phyloP scores from a whole-genome alignment of 352 stramenopile genomes.

The Globisporangium alternatum region DNA sequence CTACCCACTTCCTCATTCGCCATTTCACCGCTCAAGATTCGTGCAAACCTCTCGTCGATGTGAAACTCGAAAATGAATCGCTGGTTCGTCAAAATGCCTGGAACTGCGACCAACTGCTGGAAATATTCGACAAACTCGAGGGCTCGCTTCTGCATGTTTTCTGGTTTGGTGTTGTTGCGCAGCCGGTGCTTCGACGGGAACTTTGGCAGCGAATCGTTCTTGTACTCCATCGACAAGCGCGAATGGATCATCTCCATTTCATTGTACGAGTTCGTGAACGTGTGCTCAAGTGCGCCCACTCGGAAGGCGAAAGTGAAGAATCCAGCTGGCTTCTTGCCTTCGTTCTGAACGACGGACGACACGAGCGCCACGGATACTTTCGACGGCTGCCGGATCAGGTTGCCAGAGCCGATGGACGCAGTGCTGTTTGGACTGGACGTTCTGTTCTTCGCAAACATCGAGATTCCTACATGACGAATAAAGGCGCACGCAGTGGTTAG shows the following conservation, averaged over 20 bases:
- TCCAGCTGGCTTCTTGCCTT: slow-evolving; percentile 59
- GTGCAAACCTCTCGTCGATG: slow-evolving; percentile 46
- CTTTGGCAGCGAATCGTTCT: slow-evolving; percentile 44
- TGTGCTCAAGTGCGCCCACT: slow-evolving; percentile 34
- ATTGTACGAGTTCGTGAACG: slow-evolving; percentile 61
- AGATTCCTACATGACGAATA: background rate
- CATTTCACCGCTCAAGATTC: slow-evolving; percentile 16
- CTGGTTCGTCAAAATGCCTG: slow-evolving; percentile 49
- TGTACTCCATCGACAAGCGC: slow-evolving; percentile 34
- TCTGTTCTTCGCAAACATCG: slow-evolving; percentile 4
- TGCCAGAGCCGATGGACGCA: slow-evolving; percentile 4
- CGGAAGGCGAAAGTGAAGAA: slow-evolving; percentile 73
- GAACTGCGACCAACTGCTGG: slow-evolving; percentile 51
- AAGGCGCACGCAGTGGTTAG: background rate
- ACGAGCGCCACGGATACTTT: slow-evolving; percentile 42
- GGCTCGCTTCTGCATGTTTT: slow-evolving; percentile 85
- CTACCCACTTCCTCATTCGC: slow-evolving; percentile 13
- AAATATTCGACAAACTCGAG: slow-evolving; percentile 79
- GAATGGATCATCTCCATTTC: slow-evolving; percentile 73
- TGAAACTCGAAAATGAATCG: slow-evolving; percentile 66
- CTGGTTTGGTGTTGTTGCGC: slow-evolving; percentile 76
- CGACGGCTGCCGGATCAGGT: slow-evolving; percentile 1
- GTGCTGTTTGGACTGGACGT: slow-evolving; percentile 9
- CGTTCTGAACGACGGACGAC: slow-evolving; percentile 49
- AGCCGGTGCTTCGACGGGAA: slow-evolving; percentile 77